Conservation (phyloP, 441 rosid species). For the Macaranga tanarius region DNA sequence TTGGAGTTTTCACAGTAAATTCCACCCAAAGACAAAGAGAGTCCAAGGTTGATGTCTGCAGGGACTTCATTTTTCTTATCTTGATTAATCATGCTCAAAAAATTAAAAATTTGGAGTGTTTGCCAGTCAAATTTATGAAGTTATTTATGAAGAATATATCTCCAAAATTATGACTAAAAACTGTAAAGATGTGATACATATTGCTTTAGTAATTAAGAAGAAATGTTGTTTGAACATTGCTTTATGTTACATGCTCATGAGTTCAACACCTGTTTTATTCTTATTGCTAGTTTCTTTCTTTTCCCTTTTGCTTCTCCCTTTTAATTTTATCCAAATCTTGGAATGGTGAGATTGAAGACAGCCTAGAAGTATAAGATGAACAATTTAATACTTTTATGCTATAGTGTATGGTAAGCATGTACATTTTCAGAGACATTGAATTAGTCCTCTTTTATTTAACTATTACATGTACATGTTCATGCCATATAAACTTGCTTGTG, state of each 20-base stretch:
- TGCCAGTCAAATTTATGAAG: background rate
- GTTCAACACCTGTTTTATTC: background rate
- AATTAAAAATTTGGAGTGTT: background rate
- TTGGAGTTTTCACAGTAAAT: slow-evolving; percentile 15
- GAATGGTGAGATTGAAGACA: too few relatives aligned
- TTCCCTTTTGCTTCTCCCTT: too few relatives aligned
- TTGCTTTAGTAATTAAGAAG: background rate
- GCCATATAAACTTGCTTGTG: too few relatives aligned
- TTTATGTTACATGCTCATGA: background rate
- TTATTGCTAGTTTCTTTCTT: too few relatives aligned
- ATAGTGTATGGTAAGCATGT: too few relatives aligned
- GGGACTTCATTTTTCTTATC: background rate
- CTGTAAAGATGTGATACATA: background rate
- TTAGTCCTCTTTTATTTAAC: too few relatives aligned
- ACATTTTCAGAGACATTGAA: too few relatives aligned
- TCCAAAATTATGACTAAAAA: background rate
- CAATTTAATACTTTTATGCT: too few relatives aligned
- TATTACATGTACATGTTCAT: too few relatives aligned
- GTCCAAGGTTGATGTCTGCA: slow-evolving; percentile 30
- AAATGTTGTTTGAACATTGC: too few relatives aligned
- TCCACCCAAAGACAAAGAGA: slow-evolving; percentile 38
- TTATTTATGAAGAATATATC: background rate
- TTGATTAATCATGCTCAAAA: background rate
- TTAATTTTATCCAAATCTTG: too few relatives aligned
- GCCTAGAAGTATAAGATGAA: too few relatives aligned